phyloP scores from a whole-genome alignment of 2,329 filamentous ascomycete species.

The Arthrobotrys megalospora region DNA sequence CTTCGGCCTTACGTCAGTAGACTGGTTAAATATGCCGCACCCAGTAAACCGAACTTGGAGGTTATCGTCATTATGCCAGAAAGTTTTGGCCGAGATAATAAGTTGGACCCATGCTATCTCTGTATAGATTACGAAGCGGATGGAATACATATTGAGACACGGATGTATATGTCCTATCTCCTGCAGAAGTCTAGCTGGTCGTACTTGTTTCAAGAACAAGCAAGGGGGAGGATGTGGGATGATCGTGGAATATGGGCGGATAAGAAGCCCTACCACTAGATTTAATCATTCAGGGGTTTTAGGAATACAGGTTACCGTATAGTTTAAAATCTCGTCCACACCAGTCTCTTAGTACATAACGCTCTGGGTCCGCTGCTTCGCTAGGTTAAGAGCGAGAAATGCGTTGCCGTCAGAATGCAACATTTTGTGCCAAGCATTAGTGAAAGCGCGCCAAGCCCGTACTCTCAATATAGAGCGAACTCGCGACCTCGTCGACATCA shows the following conservation, averaged over 20 bases:
- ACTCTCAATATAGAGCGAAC: neutral
- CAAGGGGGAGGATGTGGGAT: neutral
- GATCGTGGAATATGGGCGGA: neutral
- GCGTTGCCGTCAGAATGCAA: conserved; percentile 21
- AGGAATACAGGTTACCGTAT: no score
- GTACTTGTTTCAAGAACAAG: conserved; percentile 3
- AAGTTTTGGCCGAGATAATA: neutral
- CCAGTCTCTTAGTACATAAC: no score
- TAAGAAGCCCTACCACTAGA: neutral
- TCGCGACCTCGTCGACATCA: conserved; percentile 2
- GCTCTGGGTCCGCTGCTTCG: no score
- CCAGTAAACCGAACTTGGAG: neutral
- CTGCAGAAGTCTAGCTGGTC: neutral
- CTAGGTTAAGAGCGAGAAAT: neutral
- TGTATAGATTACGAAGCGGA: neutral
- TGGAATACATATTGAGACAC: neutral
- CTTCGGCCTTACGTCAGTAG: neutral
- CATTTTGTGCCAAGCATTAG: conserved; percentile 17
- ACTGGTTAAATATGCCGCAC: neutral
- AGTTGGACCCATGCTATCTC: neutral
- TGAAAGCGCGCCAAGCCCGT: conserved; percentile 3
- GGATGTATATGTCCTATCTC: neutral
- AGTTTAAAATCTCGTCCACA: no score
- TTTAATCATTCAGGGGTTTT: no score
- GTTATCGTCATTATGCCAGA: conserved; percentile 1